Evolutionary conservation across 208 protist species (phyloP), one percentile per base, ranked within the genome.

Genomic region (Trypanosoma scelopori): DNA sequence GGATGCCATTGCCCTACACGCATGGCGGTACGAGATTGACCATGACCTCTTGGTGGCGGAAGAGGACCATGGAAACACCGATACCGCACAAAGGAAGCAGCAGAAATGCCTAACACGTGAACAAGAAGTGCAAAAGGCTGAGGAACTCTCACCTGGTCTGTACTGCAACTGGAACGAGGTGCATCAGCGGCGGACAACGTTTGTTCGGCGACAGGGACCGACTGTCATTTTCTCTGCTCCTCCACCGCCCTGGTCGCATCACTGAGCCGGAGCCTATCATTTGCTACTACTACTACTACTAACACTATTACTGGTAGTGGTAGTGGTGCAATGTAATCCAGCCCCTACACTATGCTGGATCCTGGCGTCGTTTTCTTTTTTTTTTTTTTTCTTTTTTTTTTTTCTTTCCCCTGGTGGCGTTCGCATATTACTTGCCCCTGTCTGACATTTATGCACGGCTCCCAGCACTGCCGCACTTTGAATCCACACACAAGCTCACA

Each of bases 21-120:
- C 86, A 15, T 92, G 82, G 80, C 59, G 62, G 27, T 92, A 95
- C 64, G 73, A 84, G 53, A 30, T 93, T 0, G 74, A 76, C 23
- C 79, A 71, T 43, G 9, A 28, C 22, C 82, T 59, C 55, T 82
- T 67, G 22, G 41, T 61, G 1, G 6, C 5, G 32, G 32, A 6
- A 6, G 12, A 37, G 16, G 23, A 55, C 20, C 22, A 12, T 43
- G 46, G 28, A 11, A 45, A 18, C 23, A 41, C 12, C 4, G 47
- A 25, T 55, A 3, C 11, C 22, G 15, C 22, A 43, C 18, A 4
- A 12, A 13, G 23, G 16, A 22, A 42, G 22, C 2, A 52, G 37
- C 20, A 11, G 27, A 27, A 42, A 16, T 37, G 32, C 32, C 32
- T 16, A 18, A 41, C 16, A 42, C 11, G n/a, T 0, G 15, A 46